Evolutionary conservation across 495 filamentous ascomycete genomes (phyloP), one percentile per base, ranked within the genome.

Genomic region (Annulohypoxylon bovei): DNA sequence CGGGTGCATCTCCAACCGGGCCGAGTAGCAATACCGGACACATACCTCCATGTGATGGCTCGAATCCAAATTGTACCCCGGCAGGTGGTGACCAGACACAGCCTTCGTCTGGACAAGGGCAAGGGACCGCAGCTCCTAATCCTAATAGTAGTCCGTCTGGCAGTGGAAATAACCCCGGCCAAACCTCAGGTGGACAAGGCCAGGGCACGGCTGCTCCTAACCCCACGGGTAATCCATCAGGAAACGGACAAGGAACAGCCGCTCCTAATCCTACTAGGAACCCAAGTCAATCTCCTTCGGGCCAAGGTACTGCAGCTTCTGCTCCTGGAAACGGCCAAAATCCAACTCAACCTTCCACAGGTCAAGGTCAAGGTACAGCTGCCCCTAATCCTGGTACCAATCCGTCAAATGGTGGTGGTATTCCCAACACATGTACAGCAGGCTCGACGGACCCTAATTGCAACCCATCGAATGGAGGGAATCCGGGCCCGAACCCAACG

Each of bases 361-460:
- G 23, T 27, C 44, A 49, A 25, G 47, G 47, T n/a, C 47, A 52
- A 52, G 46, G 58, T 9, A 62, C 40, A 3, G 44, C 30, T 14
- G 32, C 30, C 22, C 46, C 58, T 12, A 65, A 56, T 30, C 59
- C 59, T 30, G 20, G 20, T 1, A 11, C 4, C 1, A 63, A 33
- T 22, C 49, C 33, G 6, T 44, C 64, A 25, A 47, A 28, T 32
- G 37, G 50, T n/a, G 64, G 64, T 18, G 66, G 50, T 37, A 33
- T n/a, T 16, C 40, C 50, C 9, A 42, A 30, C 11, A 27, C 49
- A 25, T 68, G 66, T 42, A 62, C 58, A 16, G 37, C 47, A 28
- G 65, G 49, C 42, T 65, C 62, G 7, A 37, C 37, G 12, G 62
- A 65, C 6, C 37, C 50, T 9, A 47, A 35, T 16, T 56, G 62